A percentile compares a stretch with the other conserved stretches of the same genome.
Evolutionary conservation across 345 rosid genomes (phyloP).

Genomic region (Eucalyptus shirleyi): DNA sequence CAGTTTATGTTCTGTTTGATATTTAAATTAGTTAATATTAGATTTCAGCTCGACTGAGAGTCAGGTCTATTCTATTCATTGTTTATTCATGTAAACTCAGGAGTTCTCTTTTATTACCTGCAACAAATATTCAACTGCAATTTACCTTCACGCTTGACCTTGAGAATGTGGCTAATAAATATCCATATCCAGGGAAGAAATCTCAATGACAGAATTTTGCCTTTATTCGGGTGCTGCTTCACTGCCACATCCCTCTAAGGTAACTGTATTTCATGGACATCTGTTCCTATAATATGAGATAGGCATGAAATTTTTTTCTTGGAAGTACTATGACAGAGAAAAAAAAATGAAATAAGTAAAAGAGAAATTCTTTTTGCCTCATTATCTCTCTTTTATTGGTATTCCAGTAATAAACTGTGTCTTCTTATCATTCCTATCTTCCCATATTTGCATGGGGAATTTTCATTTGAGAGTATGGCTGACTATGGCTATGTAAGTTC

Average conservation of each 20-base stretch:
- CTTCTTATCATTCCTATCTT: background rate
- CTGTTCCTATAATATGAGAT: background rate
- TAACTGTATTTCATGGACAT: slow-evolving; percentile 2
- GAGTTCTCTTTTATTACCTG: background rate
- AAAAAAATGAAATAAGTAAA: background rate
- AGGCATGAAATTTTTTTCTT: background rate
- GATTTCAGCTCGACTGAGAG: background rate
- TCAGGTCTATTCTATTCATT: background rate
- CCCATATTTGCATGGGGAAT: background rate
- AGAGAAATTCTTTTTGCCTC: background rate
- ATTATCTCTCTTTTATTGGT: background rate
- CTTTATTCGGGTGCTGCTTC: slow-evolving; percentile 50
- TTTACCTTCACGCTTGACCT: background rate
- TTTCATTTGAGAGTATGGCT: background rate
- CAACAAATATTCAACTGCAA: background rate
- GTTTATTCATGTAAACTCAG: background rate
- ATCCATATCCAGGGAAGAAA: slow-evolving; percentile 29
- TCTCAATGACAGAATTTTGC: slow-evolving; percentile 11
- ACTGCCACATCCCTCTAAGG: slow-evolving; percentile 52
- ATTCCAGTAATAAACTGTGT: background rate
- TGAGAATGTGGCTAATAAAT: background rate
- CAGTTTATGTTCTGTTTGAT: background rate
- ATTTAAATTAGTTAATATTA: background rate
- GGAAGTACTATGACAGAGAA: background rate
- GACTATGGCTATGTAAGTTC: background rate